Conservation (phyloP, 208 protist genomes). For the Acanthamoeba royreba region DNA sequence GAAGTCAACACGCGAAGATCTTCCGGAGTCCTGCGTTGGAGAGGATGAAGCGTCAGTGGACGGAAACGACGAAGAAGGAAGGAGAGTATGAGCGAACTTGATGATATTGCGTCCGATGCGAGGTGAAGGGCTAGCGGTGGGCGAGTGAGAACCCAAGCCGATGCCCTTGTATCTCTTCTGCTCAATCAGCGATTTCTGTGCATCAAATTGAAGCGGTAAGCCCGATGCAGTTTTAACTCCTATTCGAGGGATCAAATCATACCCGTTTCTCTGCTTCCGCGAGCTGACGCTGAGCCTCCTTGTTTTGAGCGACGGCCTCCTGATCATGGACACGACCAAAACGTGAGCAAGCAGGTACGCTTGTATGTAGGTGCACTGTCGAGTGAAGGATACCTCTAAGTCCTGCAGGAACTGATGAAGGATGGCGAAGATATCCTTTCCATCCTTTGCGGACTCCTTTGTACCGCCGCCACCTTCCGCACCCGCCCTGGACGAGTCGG, state of each 20-base stretch:
- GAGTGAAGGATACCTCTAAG: not conserved
- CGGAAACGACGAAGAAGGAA: no score
- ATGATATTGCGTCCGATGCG: no score
- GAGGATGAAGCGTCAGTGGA: no score
- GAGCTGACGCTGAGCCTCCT: no score
- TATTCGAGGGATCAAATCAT: not conserved
- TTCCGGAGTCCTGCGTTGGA: no score
- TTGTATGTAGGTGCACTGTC: not conserved
- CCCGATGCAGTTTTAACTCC: not conserved
- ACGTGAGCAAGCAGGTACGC: no score
- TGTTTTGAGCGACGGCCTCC: not conserved
- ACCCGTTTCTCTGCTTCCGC: not conserved
- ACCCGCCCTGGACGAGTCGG: not conserved
- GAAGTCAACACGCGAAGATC: no score
- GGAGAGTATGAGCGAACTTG: no score
- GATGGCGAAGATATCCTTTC: not conserved
- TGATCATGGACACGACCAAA: no score
- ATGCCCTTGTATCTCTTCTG: not conserved
- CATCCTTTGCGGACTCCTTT: no score
- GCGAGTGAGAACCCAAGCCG: no score
- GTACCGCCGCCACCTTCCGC: not conserved
- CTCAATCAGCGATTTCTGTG: not conserved
- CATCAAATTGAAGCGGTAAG: not conserved
- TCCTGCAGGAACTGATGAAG: not conserved
- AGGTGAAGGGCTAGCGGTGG: no score